Evolutionary conservation across 805 yeast genomes (phyloP).

Genomic region (Wilhelminamyces savonicus): DNA sequence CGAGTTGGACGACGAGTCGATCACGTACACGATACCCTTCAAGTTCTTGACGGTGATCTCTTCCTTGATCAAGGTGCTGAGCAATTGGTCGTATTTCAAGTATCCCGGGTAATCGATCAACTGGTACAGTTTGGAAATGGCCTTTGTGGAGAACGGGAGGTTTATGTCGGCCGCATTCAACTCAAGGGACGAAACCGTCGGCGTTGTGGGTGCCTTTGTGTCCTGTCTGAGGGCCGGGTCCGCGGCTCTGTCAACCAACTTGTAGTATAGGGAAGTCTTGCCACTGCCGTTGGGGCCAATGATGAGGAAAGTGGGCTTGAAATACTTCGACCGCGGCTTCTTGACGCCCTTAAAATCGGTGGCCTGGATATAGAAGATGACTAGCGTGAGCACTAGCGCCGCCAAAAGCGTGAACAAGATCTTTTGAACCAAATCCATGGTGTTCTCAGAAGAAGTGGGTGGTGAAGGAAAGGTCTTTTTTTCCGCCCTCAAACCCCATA

Average conservation of each 20-base stretch:
- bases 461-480: background rate
- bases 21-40: conserved; percentile 65
- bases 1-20: conserved; percentile 66
- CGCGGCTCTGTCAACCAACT: conserved; percentile 11
- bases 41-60: conserved; percentile 34
- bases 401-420: conserved; percentile 7
- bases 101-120: conserved; percentile 89
- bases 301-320: conserved; percentile 52
- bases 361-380: conserved; percentile 4
- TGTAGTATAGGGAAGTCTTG: conserved; percentile 53
- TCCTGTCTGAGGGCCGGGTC: conserved; percentile 4
- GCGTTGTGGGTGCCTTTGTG: conserved; percentile 20
- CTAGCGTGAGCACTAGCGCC: conserved; percentile 8
- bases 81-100: conserved; percentile 57
- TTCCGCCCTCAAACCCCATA: background rate
- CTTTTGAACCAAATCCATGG: conserved; percentile 10
- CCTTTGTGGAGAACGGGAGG: conserved; percentile 29
- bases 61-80: conserved; percentile 43
- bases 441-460: background rate
- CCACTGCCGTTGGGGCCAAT: conserved; percentile 64
- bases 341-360: background rate
- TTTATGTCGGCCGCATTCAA: conserved; percentile 22
- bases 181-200: conserved; percentile 36
- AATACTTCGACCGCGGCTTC: conserved; percentile 2
- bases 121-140: conserved; percentile 34